These are phyloP conservation scores for Erythrophleum ivorense DNA, from an alignment of 331 rosid species.

Conservation along the genomic window DNA sequence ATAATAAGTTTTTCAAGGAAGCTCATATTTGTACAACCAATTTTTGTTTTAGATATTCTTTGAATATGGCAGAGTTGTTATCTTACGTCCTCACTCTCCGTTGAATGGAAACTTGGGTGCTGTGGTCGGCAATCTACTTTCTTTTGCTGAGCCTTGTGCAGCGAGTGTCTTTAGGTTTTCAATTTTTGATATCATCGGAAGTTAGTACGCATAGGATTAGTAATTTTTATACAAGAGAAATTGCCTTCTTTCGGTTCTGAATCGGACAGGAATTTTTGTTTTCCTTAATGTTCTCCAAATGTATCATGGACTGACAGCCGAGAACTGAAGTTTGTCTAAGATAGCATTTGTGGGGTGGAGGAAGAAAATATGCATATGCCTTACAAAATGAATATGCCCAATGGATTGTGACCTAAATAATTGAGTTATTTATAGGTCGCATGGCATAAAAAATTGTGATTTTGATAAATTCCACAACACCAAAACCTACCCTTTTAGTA, in stretches of 20 bases:
- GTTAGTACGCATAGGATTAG: no score
- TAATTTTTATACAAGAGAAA: no score
- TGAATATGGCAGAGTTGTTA: background rate
- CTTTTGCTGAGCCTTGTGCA: no score
- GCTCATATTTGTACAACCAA: background rate
- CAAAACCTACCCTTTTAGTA: background rate
- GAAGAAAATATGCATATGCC: background rate
- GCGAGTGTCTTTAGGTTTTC: no score
- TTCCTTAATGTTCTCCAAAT: no score
- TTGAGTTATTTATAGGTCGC: background rate
- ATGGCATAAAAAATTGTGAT: background rate
- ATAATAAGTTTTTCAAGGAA: conserved; percentile 16
- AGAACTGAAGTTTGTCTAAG: no score
- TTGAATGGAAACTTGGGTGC: no score
- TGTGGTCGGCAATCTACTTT: background rate
- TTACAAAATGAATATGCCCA: background rate
- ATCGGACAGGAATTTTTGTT: no score
- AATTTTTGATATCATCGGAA: no score
- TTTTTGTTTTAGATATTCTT: background rate
- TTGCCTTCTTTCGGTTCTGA: no score
- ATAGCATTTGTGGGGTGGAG: background rate
- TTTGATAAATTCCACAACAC: background rate
- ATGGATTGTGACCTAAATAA: background rate
- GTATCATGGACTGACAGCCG: no score
- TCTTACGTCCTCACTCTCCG: background rate